These are phyloP conservation scores for Hypoxylon sp. DNA, from an alignment of 2,329 filamentous ascomycete species.

Conservation along the genomic window DNA sequence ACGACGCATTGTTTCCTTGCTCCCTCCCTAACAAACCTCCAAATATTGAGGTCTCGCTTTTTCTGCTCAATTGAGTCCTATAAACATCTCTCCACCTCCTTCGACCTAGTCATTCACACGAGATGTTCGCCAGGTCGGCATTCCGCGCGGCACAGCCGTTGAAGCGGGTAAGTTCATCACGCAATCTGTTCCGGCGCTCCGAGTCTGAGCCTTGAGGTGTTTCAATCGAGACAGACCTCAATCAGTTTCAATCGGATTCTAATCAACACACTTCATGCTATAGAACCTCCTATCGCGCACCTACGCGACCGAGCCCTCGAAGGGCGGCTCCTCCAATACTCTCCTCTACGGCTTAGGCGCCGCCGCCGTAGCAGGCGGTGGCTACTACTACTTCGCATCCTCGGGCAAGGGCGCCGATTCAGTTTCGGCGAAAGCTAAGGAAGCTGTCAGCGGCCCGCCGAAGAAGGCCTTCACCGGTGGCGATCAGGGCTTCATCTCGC, in stretches of 20 bases:
- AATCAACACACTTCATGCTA: conserved; percentile 13
- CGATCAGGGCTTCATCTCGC: conserved; percentile 87
- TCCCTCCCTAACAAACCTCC: conserved; percentile 10
- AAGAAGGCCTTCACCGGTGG: conserved; percentile 78
- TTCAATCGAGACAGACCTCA: background rate
- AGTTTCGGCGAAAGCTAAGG: conserved; percentile 67
- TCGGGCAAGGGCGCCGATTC: conserved; percentile 61
- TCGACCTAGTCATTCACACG: conserved; percentile 42
- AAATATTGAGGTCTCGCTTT: conserved; percentile 6
- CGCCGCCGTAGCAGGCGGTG: conserved; percentile 68
- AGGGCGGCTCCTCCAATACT: conserved; percentile 69
- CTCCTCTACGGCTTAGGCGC: conserved; percentile 72
- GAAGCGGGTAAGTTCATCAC: conserved; percentile 62
- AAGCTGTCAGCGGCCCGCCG: conserved; percentile 56
- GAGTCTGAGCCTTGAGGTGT: conserved; percentile 34
- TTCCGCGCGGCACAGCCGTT: conserved; percentile 67
- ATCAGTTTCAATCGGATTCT: conserved; percentile 33
- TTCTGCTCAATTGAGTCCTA: conserved; percentile 29
- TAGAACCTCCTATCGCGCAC: conserved; percentile 49
- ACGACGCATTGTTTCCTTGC: background rate
- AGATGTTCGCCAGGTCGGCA: conserved; percentile 70
- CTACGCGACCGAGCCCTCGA: conserved; percentile 76
- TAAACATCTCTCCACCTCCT: background rate
- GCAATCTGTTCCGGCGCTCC: conserved; percentile 27
- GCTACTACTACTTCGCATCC: conserved; percentile 68